Evolutionary conservation across 2,329 filamentous ascomycete genomes (phyloP).

Genomic region (Xylariaceae sp.): DNA sequence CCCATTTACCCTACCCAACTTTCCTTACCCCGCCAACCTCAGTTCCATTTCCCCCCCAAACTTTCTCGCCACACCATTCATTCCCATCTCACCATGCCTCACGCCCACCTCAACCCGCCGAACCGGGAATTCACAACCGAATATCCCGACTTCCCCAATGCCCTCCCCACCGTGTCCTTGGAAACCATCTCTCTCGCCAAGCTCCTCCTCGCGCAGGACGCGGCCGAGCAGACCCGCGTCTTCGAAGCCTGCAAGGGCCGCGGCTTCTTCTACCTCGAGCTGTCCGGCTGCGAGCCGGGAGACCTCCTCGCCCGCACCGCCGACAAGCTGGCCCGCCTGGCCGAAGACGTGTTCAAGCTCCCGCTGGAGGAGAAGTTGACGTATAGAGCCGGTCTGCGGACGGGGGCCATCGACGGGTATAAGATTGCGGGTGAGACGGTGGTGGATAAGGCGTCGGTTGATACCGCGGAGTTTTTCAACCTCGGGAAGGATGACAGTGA

Average conservation of each 20-base stretch:
- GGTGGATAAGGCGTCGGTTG: constrained; percentile 26
- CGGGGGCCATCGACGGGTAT: constrained; percentile 30
- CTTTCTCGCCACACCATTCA: too few species aligned
- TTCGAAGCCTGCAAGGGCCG: constrained; percentile 27
- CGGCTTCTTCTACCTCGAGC: constrained; percentile 33
- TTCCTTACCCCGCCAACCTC: too few species aligned
- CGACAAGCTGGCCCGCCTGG: constrained; percentile 21
- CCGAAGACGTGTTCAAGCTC: constrained; percentile 27
- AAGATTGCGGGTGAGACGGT: constrained; percentile 29
- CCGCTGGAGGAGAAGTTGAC: constrained; percentile 28
- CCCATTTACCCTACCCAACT: too few species aligned
- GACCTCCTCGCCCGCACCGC: constrained; percentile 21
- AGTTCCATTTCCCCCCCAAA: too few species aligned
- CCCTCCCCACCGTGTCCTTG: constrained; percentile 26
- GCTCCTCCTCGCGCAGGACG: constrained; percentile 19
- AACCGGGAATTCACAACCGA: constrained; percentile 25
- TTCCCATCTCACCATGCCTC: too few species aligned
- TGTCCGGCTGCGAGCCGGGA: constrained; percentile 22
- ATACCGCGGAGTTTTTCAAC: constrained; percentile 34
- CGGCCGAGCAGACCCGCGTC: constrained; percentile 23
- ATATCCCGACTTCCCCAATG: constrained; percentile 27
- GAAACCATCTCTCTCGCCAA: constrained; percentile 29
- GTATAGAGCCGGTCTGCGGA: constrained; percentile 17
- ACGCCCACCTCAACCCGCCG: not conserved
- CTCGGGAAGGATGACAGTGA: constrained; percentile 31